Evolutionary conservation across 75 land plant genomes (phyloP).

Genomic region (Cryptomeria japonica): DNA sequence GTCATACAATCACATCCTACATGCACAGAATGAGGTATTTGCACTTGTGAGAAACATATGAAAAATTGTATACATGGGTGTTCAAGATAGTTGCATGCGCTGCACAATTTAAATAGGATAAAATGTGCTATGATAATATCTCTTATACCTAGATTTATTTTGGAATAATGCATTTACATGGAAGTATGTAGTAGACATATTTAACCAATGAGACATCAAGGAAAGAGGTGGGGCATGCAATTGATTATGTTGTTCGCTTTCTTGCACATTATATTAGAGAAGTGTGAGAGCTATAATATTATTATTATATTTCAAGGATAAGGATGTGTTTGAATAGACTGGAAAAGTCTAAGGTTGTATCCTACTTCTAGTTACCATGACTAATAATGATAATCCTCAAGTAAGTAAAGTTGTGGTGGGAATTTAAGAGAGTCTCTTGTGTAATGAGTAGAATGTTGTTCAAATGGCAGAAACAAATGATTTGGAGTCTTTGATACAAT

Average conservation of each 20-base stretch:
- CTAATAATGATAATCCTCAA: constrained; percentile 42
- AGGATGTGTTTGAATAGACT: constrained; percentile 33
- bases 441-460: constrained; percentile 55
- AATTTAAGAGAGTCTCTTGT: constrained; percentile 45
- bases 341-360: constrained; percentile 75
- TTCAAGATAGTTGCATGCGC: no score
- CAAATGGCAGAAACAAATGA: constrained; percentile 81
- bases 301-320: constrained; percentile 50
- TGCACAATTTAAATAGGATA: no score
- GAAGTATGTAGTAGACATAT: no score
- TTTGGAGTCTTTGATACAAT: constrained; percentile 55
- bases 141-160: no score
- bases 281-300: constrained; percentile 58
- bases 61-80: no score
- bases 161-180: no score
- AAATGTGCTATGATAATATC: no score
- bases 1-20: no score
- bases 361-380: constrained; percentile 68
- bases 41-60: no score
- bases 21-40: no score
- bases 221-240: constrained; percentile 42
- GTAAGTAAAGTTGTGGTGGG: constrained; percentile 52
- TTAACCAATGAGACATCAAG: no score
- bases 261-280: constrained; percentile 60
- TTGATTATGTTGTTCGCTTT: constrained; percentile 48